Percentiles rank a stretch among this genome's conserved stretches.
These are phyloP conservation scores for Plasmodium coatneyi DNA, from an alignment of 169 alveolate species.

Conservation along the genomic window DNA sequence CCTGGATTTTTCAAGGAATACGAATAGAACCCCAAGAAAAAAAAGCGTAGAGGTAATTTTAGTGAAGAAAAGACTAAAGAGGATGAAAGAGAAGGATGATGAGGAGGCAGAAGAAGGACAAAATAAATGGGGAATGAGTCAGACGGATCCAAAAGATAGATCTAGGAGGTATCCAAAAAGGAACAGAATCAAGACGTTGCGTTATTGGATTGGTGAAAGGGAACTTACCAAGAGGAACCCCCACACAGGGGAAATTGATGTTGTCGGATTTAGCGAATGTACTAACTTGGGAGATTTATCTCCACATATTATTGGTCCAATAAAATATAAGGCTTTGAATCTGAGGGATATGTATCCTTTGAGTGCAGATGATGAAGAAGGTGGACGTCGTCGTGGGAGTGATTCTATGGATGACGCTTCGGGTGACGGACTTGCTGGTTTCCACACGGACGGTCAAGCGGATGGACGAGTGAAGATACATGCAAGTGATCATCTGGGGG, in stretches of 20 bases:
- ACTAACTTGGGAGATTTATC: conserved; percentile 37
- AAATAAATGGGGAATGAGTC: not conserved
- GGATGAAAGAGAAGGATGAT: conserved; percentile 13
- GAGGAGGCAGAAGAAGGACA: not conserved
- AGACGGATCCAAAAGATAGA: not conserved
- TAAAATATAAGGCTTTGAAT: conserved; percentile 28
- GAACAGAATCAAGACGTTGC: conserved; percentile 49
- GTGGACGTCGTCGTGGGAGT: not conserved
- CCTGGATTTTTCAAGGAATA: conserved; percentile 28
- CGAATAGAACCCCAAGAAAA: conserved; percentile 61
- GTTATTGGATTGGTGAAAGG: conserved; percentile 73
- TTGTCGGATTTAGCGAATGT: conserved; percentile 62
- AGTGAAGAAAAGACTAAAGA: conserved; percentile 33
- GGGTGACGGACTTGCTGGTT: not conserved
- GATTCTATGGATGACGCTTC: not conserved
- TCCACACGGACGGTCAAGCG: not conserved
- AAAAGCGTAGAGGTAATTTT: conserved; percentile 63
- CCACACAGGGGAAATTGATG: conserved; percentile 67
- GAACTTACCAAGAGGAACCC: conserved; percentile 61
- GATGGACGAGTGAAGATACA: not conserved
- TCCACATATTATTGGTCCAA: conserved; percentile 67
- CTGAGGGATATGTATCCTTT: conserved; percentile 1
- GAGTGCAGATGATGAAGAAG: not conserved
- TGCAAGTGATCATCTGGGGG: not conserved
- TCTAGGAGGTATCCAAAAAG: conserved; percentile 59